Evolutionary conservation across 2,329 filamentous ascomycete species (phyloP).

Genomic region (Aspergillus proliferans): DNA sequence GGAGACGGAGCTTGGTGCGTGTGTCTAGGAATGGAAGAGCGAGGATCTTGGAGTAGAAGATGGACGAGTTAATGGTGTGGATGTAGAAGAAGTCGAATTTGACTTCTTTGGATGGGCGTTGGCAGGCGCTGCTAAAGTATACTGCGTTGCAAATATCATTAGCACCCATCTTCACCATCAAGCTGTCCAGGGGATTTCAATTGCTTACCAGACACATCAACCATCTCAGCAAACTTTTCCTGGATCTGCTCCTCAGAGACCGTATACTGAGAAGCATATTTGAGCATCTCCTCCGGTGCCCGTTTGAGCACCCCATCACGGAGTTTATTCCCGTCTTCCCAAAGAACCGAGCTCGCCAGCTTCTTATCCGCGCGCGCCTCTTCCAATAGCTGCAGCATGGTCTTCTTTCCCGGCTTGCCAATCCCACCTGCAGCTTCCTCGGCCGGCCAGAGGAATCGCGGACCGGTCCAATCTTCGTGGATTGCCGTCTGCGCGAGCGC

Average conservation of each 20-base stretch:
- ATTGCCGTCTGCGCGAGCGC: conserved; percentile 70
- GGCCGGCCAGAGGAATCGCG: conserved; percentile 43
- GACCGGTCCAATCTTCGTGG: conserved; percentile 53
- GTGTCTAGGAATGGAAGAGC: conserved; percentile 55
- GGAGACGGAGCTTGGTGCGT: conserved; percentile 58
- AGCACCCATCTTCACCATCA: background rate
- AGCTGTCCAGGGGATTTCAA: no score
- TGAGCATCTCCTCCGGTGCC: conserved; percentile 58
- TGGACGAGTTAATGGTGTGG: conserved; percentile 69
- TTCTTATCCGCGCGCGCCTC: conserved; percentile 53
- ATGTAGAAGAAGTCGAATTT: conserved; percentile 82
- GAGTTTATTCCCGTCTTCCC: conserved; percentile 57
- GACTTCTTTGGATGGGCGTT: conserved; percentile 57
- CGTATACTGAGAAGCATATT: conserved; percentile 53
- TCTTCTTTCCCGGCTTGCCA: conserved; percentile 26
- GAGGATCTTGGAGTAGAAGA: conserved; percentile 65
- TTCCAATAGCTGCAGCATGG: conserved; percentile 56
- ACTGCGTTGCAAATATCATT: conserved; percentile 22
- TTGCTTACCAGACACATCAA: conserved; percentile 52
- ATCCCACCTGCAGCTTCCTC: conserved; percentile 30
- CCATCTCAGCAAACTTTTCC: conserved; percentile 60
- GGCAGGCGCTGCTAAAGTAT: conserved; percentile 56
- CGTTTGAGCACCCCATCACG: conserved; percentile 61
- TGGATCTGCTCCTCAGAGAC: conserved; percentile 53
- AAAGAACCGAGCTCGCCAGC: conserved; percentile 49